phyloP scores from a whole-genome alignment of 2,329 filamentous ascomycete species.

The Zasmidium citrigriseum region DNA sequence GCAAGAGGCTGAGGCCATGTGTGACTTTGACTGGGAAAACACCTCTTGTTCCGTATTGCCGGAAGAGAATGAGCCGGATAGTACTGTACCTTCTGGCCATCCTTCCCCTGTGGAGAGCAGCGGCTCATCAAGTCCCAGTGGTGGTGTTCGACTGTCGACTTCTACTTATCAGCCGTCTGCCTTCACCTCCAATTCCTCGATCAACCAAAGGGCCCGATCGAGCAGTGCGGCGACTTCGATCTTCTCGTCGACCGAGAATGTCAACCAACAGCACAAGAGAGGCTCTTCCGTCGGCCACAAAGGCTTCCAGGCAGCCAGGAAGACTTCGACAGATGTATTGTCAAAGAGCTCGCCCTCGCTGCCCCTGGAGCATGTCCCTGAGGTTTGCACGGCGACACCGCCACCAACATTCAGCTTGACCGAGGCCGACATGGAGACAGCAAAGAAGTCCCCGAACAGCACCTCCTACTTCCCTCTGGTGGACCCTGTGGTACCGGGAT shows the following conservation, averaged over 20 bases:
- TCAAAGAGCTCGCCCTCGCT: constrained; percentile 5
- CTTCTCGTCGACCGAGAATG: not conserved
- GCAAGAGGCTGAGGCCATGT: constrained; percentile 61
- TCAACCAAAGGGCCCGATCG: not conserved
- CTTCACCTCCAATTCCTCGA: constrained; percentile 9
- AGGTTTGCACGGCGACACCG: constrained; percentile 11
- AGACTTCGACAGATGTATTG: constrained; percentile 17
- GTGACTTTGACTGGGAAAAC: constrained; percentile 59
- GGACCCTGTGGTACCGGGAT: constrained; percentile 23
- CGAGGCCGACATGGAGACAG: constrained; percentile 6
- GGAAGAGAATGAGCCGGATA: constrained; percentile 11
- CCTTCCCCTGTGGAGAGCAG: constrained; percentile 15
- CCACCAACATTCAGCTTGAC: constrained; percentile 21
- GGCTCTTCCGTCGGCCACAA: constrained; percentile 34
- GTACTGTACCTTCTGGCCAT: constrained; percentile 2
- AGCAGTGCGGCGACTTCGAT: not conserved
- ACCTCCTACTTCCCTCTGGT: constrained; percentile 21
- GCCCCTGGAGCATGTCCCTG: constrained; percentile 2
- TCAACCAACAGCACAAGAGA: constrained; percentile 18
- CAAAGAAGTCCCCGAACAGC: constrained; percentile 5
- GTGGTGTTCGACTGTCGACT: constrained; percentile 21
- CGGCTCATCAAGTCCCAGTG: constrained; percentile 14
- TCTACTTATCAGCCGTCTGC: constrained; percentile 21
- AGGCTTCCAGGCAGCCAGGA: constrained; percentile 33
- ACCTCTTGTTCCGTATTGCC: constrained; percentile 4